Base-by-base conservation (phyloP, 2,329 filamentous ascomycete genomes). In the Colletotrichum australisinense region DNA sequence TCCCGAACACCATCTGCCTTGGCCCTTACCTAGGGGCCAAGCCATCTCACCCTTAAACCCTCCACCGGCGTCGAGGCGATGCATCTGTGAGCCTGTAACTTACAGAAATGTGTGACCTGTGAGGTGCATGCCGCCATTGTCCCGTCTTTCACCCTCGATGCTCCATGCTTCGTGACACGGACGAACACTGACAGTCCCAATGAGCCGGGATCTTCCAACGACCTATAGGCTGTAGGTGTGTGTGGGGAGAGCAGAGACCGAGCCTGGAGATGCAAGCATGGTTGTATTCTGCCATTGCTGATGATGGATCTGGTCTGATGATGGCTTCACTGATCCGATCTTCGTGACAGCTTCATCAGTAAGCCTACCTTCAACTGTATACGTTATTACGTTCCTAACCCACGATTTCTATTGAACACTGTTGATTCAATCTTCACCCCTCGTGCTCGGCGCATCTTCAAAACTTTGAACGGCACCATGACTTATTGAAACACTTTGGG, bases 131-230 rank as follows among this genome's bases (percentile, higher is more conserved):
- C 38, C 30, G 26, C 52, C 42, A 24, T 11, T 35, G 26, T 52
- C 22, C 60, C 42, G 30, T 52, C 14, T 16, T 28, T 19, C 38
- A n/a, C 57, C 66, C 67, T 35, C 1, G 32, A 68, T 28, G 42
- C 42, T 49, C 30, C 9, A 49, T 14, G n/a, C 22, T 19, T 8
- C 53, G 56, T 58, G 49, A 66, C 62, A 70, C 66, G 67, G 67
- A 64, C 59, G 32, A 64, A 56, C 59, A 64, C 42, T 73, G 70
- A 24, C 66, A 73, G 55, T 30, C 56, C 62, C 56, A 32, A 32
- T n/a, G 24, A 42, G 66, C 58, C 58, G 32, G 57, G 58, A 22
- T 63, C 55, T 19, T 26, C n/a, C 53, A 42, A 24, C 26, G 63
- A 58, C 19, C 38, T 49, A 19, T 14, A 58, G 52, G 24, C 38